Evolutionary conservation across 2,329 filamentous ascomycete genomes (phyloP), one percentile per base, ranked within the genome.

Genomic region (Dendrostoma leiphaemia): DNA sequence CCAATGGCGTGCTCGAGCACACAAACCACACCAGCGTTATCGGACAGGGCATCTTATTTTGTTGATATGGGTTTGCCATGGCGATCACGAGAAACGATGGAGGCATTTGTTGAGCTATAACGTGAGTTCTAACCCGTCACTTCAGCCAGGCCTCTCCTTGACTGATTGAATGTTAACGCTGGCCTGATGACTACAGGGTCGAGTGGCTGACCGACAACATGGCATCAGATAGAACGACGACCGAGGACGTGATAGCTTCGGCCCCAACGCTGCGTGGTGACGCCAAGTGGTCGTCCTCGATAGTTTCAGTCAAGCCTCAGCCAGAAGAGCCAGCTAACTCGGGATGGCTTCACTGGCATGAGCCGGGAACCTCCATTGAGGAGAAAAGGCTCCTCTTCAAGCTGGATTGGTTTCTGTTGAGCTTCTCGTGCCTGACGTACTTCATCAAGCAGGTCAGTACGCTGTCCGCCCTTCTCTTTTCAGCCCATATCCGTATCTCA

Each of bases 381-480:
- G 74, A 81, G 61, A 74, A 74, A 53, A 68, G 64, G 37, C 70
- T 81, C 9, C 68, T 79, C 17, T 67, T 73, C 51, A 80, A 81
- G 62, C 70, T 80, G 24, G 78, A 80, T 60, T 74, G 72, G 62
- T 79, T 78, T 54, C 68, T 80, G 6, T 32, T 72, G 6, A 64
- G 59, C 12, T 69, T 60, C 54, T 71, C 68, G 10, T 79, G 77
- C 45, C 59, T 80, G 3, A 72, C 69, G 23, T 78, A 72, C 53
- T 79, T 78, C 56, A 67, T 75, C 57, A 79, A 79, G 56, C 43
- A 53, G 50, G 50, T 53, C 28, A 40, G 40, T 66, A 38, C 35
- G 19, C n/a, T 19, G 35, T n/a, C n/a, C n/a, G n/a, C 3, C 40
- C 26, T 13, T 9, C 12, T 6, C 6, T 17, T 15, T 21, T 17